Evolutionary conservation across 2,329 filamentous ascomycete species (phyloP), one percentile per base, ranked within the genome.

Genomic region (Pseudopyricularia javanii): DNA sequence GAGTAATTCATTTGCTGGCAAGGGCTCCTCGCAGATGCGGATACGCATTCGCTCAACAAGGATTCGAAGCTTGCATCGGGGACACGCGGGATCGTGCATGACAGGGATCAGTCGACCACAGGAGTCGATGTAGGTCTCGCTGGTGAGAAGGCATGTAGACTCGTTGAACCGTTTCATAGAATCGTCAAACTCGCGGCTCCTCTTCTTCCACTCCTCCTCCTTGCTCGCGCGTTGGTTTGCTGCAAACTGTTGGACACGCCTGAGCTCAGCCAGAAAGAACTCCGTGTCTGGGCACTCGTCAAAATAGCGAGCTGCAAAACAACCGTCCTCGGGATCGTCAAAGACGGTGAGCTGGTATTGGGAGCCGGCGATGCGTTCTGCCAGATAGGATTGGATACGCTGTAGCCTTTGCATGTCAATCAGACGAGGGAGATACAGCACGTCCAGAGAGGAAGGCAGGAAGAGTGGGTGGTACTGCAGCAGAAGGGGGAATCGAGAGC

Each of bases 401-500:
- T 70, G 66, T 0, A 85, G 67, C 0, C 77, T 72, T 0, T 59
- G 28, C 71, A 86, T 74, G 9, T 81, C 74, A 1, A 59, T 43
- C 1, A 65, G 56, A 0, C 61, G 63, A 0, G 73, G 64, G 0
- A 86, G 57, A 3, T 80, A 75, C 0, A 87, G 65, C 3, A 73
- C 66, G 58, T 85, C 72, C 1, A 87, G 63, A 0, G 76, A 59
- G 3, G 73, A 66, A 0, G 74, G 63, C 0, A 62, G 56, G 48
- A 87, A 76, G 0, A 68, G 65, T 0, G 81, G 77, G 12, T 75
- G 67, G 51, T 75, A 82, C 0, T 77, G 64, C 0, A 49, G 30
- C 0, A 87, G 63, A 0, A 84, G 60, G 0, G 74, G 73, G 48
- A 69, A 78, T 0, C 56, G 55, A 0, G 47, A 11, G 0, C 69